Percentiles rank a stretch among this genome's conserved stretches.
Conservation (phyloP, 352 stramenopile genomes). For the Stephanocyclus meneghinianus region DNA sequence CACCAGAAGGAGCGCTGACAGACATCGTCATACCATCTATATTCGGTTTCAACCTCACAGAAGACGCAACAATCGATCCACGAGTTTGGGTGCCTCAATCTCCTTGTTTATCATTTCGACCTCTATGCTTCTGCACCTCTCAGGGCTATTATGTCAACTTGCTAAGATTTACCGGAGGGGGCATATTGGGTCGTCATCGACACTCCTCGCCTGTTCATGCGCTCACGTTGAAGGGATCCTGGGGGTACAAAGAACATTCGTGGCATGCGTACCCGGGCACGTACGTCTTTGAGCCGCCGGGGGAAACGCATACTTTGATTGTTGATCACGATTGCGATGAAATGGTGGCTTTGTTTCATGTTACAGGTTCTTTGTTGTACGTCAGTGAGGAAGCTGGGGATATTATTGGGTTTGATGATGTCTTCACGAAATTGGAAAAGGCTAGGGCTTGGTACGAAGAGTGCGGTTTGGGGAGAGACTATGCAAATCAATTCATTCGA, state of each 20-base stretch:
- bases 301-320: conserved; percentile 76
- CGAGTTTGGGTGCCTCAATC: conserved; percentile 77
- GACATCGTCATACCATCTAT: conserved; percentile 72
- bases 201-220: conserved; percentile 75
- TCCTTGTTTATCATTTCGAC: conserved; percentile 69
- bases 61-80: conserved; percentile 47
- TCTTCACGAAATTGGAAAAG: conserved; percentile 78
- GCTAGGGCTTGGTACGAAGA: conserved; percentile 72
- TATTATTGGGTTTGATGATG: conserved; percentile 73
- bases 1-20: conserved; percentile 58
- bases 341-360: conserved; percentile 81
- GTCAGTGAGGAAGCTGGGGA: conserved; percentile 62
- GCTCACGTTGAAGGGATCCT: conserved; percentile 66
- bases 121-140: conserved; percentile 71
- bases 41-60: conserved; percentile 37
- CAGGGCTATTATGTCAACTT: conserved; percentile 80
- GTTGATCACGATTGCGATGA: conserved; percentile 72
- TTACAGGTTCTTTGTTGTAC: conserved; percentile 74
- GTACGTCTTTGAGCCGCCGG: conserved; percentile 78
- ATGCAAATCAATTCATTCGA: conserved; percentile 70
- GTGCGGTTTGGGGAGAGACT: conserved; percentile 70
- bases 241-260: conserved; percentile 74
- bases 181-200: conserved; percentile 67
- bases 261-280: conserved; percentile 64
- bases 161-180: conserved; percentile 66